A percentile compares a stretch with the other conserved stretches of the same genome.
phyloP scores from a whole-genome alignment of 2,329 filamentous ascomycete species.

The Juglanconis juglandina region DNA sequence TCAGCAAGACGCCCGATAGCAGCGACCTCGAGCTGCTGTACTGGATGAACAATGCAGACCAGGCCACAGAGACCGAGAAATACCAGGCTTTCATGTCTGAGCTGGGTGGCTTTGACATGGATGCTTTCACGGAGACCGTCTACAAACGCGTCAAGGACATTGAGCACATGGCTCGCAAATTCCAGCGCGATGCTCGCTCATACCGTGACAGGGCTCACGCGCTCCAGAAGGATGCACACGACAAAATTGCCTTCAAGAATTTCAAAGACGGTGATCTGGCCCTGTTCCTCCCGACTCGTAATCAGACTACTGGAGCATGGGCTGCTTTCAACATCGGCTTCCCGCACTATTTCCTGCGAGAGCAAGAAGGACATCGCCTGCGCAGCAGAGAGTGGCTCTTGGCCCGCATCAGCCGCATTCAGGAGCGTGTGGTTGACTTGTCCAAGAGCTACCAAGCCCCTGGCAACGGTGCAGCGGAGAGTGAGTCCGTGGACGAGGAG shows the following conservation, averaged over 20 bases:
- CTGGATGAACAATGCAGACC: conserved; percentile 72
- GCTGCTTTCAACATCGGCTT: conserved; percentile 97
- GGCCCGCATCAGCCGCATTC: conserved; percentile 83
- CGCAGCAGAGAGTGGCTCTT: conserved; percentile 92
- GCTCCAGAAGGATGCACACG: conserved; percentile 79
- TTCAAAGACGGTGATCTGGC: conserved; percentile 97
- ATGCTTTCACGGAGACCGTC: conserved; percentile 79
- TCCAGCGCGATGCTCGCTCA: conserved; percentile 80
- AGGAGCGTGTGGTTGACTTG: conserved; percentile 90
- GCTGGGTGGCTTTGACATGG: conserved; percentile 75
- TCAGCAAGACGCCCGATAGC: conserved; percentile 56
- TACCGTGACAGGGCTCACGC: conserved; percentile 85
- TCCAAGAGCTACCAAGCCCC: conserved; percentile 59
- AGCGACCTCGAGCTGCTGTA: conserved; percentile 71
- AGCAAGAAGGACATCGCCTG: conserved; percentile 84
- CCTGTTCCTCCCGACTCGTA: conserved; percentile 88
- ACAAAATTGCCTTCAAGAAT: conserved; percentile 92
- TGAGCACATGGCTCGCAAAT: conserved; percentile 88
- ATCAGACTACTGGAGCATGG: conserved; percentile 93
- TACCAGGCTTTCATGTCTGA: conserved; percentile 73
- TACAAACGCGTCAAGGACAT: conserved; percentile 89
- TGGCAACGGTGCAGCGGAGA: conserved; percentile 38
- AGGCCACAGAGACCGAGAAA: conserved; percentile 65
- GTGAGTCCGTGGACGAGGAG: conserved; percentile 60
- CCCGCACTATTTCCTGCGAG: conserved; percentile 93